Evolutionary conservation across 2,329 filamentous ascomycete species (phyloP).

Genomic region (Drechslerella stenobrocha): DNA sequence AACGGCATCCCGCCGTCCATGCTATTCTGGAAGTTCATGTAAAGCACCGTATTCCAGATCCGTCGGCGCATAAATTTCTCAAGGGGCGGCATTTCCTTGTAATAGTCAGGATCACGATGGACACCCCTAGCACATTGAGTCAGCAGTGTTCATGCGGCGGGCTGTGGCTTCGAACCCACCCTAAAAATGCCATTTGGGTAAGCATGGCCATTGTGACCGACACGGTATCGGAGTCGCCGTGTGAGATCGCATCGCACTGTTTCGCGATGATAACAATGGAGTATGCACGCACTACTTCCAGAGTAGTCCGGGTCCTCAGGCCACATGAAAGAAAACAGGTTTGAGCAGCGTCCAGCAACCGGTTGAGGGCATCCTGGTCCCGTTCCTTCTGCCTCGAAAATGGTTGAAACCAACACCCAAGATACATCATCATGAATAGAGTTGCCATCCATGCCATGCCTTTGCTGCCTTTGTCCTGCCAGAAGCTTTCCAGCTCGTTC

Average conservation of each 20-base stretch:
- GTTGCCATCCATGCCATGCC: slow-evolving; percentile 20
- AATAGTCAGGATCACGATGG: slow-evolving; percentile 41
- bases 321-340: slow-evolving; percentile 16
- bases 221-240: slow-evolving; percentile 40
- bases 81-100: slow-evolving; percentile 34
- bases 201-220: slow-evolving; percentile 37
- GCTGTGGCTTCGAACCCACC: slow-evolving; percentile 4
- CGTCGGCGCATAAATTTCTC: slow-evolving; percentile 36
- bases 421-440: slow-evolving; percentile 47
- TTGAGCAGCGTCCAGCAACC: slow-evolving; percentile 35
- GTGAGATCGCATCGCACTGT: slow-evolving; percentile 40
- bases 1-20: slow-evolving; percentile 47
- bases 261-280: slow-evolving; percentile 38
- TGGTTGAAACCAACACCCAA: slow-evolving; percentile 40
- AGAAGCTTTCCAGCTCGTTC: slow-evolving; percentile 31
- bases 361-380: slow-evolving; percentile 19
- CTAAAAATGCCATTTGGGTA: slow-evolving; percentile 42
- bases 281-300: slow-evolving; percentile 32
- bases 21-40: slow-evolving; percentile 48
- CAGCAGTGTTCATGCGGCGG: background rate
- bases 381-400: slow-evolving; percentile 22
- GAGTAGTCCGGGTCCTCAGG: slow-evolving; percentile 25
- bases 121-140: slow-evolving; percentile 18
- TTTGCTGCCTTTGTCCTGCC: slow-evolving; percentile 17
- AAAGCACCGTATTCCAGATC: slow-evolving; percentile 40